These are phyloP conservation scores for Mortierella sp. DNA, from an alignment of 371 early-diverging fungal species.

Conservation along the genomic window DNA sequence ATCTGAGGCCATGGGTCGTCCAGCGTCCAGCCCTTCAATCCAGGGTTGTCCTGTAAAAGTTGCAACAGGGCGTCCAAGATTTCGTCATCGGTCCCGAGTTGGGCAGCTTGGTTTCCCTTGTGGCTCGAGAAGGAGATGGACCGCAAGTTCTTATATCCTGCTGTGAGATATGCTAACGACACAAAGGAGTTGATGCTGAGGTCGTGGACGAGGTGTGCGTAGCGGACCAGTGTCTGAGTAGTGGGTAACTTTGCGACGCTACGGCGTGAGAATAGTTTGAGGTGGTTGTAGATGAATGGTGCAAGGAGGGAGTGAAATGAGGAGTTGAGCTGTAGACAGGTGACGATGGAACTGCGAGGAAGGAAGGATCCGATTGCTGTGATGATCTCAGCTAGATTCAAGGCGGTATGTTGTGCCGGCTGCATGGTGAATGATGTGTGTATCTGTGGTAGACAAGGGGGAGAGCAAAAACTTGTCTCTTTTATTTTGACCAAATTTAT, in stretches of 20 bases:
- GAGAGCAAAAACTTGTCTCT: neutral
- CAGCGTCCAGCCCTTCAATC: neutral
- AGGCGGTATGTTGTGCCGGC: neutral
- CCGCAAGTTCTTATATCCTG: neutral
- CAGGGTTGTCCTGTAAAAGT: conserved; percentile 2
- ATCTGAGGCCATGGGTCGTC: conserved; percentile 3
- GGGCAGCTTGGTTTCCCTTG: neutral
- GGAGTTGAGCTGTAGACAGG: neutral
- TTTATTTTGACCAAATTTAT: neutral
- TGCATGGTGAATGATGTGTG: neutral
- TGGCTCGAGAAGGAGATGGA: neutral
- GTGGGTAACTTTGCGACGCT: neutral
- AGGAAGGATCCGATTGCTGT: conserved; percentile 3
- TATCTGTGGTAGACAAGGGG: neutral
- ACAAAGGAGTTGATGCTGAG: neutral
- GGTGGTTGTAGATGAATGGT: neutral
- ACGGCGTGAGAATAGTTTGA: neutral
- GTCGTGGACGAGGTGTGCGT: neutral
- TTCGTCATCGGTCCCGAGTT: neutral
- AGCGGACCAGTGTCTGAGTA: neutral
- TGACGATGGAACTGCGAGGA: neutral
- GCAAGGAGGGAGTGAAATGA: neutral
- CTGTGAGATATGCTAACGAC: neutral
- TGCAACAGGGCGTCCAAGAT: neutral
- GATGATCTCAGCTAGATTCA: neutral